Conservation (phyloP, 148 eudicot species). For the Vaccinium vitisidaea region DNA sequence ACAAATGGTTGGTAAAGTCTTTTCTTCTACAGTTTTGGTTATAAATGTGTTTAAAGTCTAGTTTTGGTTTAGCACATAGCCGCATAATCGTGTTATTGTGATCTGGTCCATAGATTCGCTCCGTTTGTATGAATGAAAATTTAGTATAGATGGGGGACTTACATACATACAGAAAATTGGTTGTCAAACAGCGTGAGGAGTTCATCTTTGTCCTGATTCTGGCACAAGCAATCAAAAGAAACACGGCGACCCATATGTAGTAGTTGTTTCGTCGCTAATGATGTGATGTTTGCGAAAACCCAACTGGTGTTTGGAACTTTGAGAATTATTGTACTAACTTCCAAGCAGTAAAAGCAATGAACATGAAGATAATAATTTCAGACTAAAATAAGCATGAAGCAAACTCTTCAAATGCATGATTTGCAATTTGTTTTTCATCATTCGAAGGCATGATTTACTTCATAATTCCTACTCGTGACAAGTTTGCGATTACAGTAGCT, state of each 20-base stretch:
- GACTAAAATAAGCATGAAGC: slow-evolving; percentile 1
- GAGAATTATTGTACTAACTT: background rate
- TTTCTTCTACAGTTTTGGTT: background rate
- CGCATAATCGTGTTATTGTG: background rate
- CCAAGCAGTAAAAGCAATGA: background rate
- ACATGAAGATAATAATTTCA: background rate
- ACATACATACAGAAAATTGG: background rate
- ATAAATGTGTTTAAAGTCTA: background rate
- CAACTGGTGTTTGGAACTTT: background rate
- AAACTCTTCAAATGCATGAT: background rate
- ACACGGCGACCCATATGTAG: background rate
- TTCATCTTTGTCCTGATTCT: background rate
- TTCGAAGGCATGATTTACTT: background rate
- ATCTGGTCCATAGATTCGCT: background rate
- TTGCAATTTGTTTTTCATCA: background rate
- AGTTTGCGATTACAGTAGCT: background rate
- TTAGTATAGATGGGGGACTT: no score
- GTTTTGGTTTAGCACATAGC: background rate
- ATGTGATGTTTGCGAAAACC: slow-evolving; percentile 4
- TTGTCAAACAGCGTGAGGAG: background rate
- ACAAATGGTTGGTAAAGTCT: background rate
- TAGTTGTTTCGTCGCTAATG: background rate
- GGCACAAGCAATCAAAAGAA: background rate
- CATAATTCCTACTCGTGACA: background rate
- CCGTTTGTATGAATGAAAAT: background rate